Evolutionary conservation across 2,329 filamentous ascomycete genomes (phyloP), one percentile per base, ranked within the genome.

Genomic region (Aspergillus pseudotamarii): DNA sequence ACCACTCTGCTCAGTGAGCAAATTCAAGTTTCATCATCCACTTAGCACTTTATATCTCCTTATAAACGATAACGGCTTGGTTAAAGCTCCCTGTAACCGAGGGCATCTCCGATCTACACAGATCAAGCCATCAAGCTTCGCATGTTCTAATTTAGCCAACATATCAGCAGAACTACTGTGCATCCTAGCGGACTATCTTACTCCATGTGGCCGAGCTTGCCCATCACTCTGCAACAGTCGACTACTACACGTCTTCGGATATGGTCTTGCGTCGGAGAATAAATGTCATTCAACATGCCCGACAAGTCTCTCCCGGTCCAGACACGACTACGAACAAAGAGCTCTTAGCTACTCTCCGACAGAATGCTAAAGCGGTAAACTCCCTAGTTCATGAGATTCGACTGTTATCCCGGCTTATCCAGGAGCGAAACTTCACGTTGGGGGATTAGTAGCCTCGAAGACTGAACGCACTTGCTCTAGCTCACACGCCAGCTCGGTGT

Each of bases 1-100:
- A 51, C 28, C 48, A 51, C 48, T 48, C 45, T 51, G 48, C 48
- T 51, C 48, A n/a, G 48, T 11, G 48, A 51, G 48, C 48, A 51
- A 51, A 32, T 34, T 11, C 48, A 51, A 51, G 16, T 9, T 51
- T 30, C 19, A n/a, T n/a, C 16, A 30, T 30, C 1, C 14, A 50
- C 14, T 28, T 3, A 1, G 26, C 12, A 16, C 46, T 16, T 50
- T 23, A 5, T 19, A 19, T 19, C 6, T 38, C 14, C 16, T 16
- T 38, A 5, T 38, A 10, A 4, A 10, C 5, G 2, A 36, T 4
- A 36, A 12, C 6, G 8, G 14, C 6, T 19, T 38, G 6, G 14
- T 38, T 6, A 4, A 14, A 2, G 11, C 6, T 38, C 16, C 0
- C 36, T 38, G 14, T 38, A 38, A 38, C 6, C 34, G 34, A 36